These are phyloP conservation scores for Obba rivulosa DNA, from an alignment of 768 basidiomycete species.

Conservation along the genomic window DNA sequence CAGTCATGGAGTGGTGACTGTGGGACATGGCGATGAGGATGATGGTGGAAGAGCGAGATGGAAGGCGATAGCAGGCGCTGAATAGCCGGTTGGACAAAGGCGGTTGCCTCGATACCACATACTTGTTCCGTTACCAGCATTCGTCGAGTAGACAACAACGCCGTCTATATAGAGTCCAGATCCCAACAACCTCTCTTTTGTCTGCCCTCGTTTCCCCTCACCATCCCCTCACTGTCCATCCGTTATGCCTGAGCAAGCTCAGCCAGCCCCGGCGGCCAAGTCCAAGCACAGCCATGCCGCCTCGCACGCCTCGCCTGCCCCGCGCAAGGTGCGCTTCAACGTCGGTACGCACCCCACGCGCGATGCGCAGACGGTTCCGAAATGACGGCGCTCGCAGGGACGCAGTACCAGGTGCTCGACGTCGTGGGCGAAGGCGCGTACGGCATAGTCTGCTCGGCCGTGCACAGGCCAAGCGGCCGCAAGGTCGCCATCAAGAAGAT, in stretches of 20 bases:
- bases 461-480: constrained; percentile 70
- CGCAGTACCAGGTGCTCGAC: constrained; percentile 66
- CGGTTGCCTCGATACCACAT: not conserved
- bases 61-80: not conserved
- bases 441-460: constrained; percentile 85
- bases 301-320: constrained; percentile 46
- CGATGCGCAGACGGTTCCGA: not conserved
- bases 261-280: constrained; percentile 19
- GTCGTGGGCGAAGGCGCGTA: constrained; percentile 95
- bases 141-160: constrained; percentile 11
- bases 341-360: constrained; percentile 44
- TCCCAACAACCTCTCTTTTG: constrained; percentile 1
- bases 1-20: too few relatives aligned
- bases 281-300: constrained; percentile 44
- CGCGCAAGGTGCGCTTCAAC: constrained; percentile 85
- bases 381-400: constrained; percentile 17
- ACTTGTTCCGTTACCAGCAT: not conserved
- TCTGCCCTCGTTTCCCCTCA: constrained; percentile 6
- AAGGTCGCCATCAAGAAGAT: constrained; percentile 97
- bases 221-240: constrained; percentile 2
- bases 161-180: constrained; percentile 7
- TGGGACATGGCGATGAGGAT: too few relatives aligned
- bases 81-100: not conserved
- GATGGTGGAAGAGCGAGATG: too few relatives aligned
- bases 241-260: constrained; percentile 20